Evolutionary conservation across 1,284 basidiomycete genomes (phyloP).

Genomic region (Marasmius fiardii): DNA sequence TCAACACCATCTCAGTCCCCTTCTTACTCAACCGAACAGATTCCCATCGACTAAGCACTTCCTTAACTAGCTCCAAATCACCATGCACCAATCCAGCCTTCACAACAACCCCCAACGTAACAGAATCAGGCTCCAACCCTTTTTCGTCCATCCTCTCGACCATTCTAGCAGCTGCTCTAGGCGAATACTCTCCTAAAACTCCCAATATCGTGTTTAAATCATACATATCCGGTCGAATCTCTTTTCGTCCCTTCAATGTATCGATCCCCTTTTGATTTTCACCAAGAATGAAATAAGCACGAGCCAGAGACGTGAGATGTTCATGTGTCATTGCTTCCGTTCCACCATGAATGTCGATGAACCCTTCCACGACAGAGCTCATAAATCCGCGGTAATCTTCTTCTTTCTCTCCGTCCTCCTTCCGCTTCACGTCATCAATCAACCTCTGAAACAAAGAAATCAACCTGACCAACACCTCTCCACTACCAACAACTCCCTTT

Average conservation of each 20-base stretch:
- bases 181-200: conserved; percentile 47
- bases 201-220: conserved; percentile 63
- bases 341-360: conserved; percentile 38
- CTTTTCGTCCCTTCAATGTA: conserved; percentile 45
- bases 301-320: conserved; percentile 56
- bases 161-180: conserved; percentile 41
- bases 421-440: conserved; percentile 16
- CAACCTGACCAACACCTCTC: conserved; percentile 50
- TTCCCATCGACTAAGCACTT: conserved; percentile 38
- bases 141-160: conserved; percentile 44
- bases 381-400: conserved; percentile 39
- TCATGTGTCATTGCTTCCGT: conserved; percentile 45
- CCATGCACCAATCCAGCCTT: conserved; percentile 47
- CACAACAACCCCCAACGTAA: conserved; percentile 58
- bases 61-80: conserved; percentile 40
- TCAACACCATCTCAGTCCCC: conserved; percentile 47
- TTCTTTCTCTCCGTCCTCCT: conserved; percentile 13
- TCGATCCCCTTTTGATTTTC: conserved; percentile 42
- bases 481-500: conserved; percentile 40
- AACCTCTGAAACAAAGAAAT: conserved; percentile 46
- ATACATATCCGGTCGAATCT: conserved; percentile 51
- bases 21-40: conserved; percentile 40
- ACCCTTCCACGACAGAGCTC: conserved; percentile 43
- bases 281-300: conserved; percentile 59
- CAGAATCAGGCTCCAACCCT: conserved; percentile 47